Evolutionary conservation across 371 early-diverging fungal genomes (phyloP).

Genomic region (Globomyces sp.): DNA sequence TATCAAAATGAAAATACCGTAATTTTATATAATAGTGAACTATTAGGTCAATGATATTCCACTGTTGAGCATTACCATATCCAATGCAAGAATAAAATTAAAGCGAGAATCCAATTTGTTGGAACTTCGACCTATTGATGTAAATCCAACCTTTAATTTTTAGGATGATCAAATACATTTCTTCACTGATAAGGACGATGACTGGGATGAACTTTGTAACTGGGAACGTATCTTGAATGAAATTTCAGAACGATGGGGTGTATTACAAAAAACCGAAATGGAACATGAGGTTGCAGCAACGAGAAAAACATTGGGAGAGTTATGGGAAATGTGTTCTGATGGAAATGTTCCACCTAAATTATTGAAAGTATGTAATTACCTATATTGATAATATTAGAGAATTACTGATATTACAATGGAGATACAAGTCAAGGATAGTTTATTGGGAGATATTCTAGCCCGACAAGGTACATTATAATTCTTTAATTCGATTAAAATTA

Average conservation of each 20-base stretch:
- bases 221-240: background rate
- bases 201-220: background rate
- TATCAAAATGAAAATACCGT: background rate
- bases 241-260: slow-evolving; percentile 17
- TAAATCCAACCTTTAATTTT: background rate
- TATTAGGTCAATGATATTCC: background rate
- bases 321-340: slow-evolving; percentile 23
- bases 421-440: slow-evolving; percentile 17
- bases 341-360: slow-evolving; percentile 14
- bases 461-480: slow-evolving; percentile 10
- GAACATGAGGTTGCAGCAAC: slow-evolving; percentile 19
- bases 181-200: background rate
- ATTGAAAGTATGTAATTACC: slow-evolving; percentile 7
- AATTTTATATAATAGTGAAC: background rate
- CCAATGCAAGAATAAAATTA: slow-evolving; percentile 2
- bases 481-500: background rate
- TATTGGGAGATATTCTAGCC: slow-evolving; percentile 17
- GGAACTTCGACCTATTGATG: background rate
- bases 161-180: slow-evolving; percentile 4
- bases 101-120: background rate
- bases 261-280: slow-evolving; percentile 13
- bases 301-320: slow-evolving; percentile 11
- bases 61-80: background rate
- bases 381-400: background rate
- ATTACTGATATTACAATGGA: slow-evolving; percentile 17